phyloP scores from a whole-genome alignment of 805 yeast genomes.

The Hermanozyma aechmeae region DNA sequence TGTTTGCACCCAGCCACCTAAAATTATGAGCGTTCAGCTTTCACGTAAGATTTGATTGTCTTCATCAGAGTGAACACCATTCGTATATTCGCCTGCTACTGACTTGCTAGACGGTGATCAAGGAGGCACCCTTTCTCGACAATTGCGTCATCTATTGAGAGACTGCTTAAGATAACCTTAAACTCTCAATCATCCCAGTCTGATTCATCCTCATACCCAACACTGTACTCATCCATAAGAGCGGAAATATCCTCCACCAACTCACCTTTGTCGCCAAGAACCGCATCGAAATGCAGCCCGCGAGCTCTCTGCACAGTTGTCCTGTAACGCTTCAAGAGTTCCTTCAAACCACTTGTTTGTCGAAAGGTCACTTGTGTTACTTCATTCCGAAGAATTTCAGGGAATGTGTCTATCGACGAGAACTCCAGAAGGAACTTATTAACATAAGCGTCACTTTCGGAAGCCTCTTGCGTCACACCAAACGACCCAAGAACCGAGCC shows the following conservation, averaged over 20 bases:
- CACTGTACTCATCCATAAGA: constrained; percentile 37
- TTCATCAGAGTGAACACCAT: no score
- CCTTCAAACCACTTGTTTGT: constrained; percentile 14
- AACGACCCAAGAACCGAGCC: no score
- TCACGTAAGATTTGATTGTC: no score
- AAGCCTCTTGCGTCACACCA: no score
- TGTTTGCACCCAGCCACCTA: no score
- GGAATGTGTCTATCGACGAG: constrained; percentile 17
- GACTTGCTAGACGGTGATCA: no score
- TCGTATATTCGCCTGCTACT: no score
- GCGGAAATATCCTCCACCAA: constrained; percentile 39
- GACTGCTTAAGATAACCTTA: no score
- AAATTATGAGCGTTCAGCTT: no score
- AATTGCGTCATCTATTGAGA: no score
- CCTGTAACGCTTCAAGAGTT: constrained; percentile 19
- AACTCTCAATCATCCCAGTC: background rate
- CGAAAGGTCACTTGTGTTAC: constrained; percentile 14
- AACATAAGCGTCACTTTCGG: no score
- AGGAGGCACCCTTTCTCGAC: no score
- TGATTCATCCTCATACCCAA: constrained; percentile 29
- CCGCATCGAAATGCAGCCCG: constrained; percentile 12
- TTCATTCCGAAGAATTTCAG: constrained; percentile 9
- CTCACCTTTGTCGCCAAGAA: constrained; percentile 45
- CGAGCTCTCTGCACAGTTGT: constrained; percentile 7
- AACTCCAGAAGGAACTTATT: background rate